phyloP scores from a whole-genome alignment of 768 basidiomycete genomes.

The Leccinum variicolor region DNA sequence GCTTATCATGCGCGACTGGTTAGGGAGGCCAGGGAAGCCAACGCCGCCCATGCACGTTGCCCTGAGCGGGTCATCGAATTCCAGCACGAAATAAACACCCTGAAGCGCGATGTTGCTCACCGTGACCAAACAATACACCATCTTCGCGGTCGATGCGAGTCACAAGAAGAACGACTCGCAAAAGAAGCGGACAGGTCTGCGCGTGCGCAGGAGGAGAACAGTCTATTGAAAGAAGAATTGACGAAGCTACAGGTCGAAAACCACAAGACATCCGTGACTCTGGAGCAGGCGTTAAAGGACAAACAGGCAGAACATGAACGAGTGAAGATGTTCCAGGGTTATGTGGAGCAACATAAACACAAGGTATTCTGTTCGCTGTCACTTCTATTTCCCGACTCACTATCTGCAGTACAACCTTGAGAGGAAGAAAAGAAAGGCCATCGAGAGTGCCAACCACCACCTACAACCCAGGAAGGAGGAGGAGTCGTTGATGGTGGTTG shows the following conservation, averaged over 20 bases:
- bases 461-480: constrained; percentile 19
- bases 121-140: constrained; percentile 9
- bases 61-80: constrained; percentile 5
- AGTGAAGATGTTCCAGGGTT: constrained; percentile 21
- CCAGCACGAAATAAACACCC: constrained; percentile 9
- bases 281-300: constrained; percentile 17
- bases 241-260: constrained; percentile 22
- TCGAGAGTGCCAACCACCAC: constrained; percentile 12
- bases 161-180: constrained; percentile 9
- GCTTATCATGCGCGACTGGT: constrained; percentile 5
- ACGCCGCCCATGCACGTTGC: constrained; percentile 14
- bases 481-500: constrained; percentile 29
- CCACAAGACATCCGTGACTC: constrained; percentile 14
- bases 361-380: constrained; percentile 14
- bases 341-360: constrained; percentile 17
- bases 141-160: constrained; percentile 15
- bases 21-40: constrained; percentile 13
- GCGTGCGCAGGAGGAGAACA: constrained; percentile 11
- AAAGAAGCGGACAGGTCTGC: constrained; percentile 5
- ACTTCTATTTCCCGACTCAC: background rate
- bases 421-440: constrained; percentile 26
- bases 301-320: constrained; percentile 17
- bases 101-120: constrained; percentile 5
- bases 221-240: constrained; percentile 17
- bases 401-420: constrained; percentile 17